Conservation (phyloP, 2,329 filamentous ascomycete genomes). For the Paramyrothecium roridum region DNA sequence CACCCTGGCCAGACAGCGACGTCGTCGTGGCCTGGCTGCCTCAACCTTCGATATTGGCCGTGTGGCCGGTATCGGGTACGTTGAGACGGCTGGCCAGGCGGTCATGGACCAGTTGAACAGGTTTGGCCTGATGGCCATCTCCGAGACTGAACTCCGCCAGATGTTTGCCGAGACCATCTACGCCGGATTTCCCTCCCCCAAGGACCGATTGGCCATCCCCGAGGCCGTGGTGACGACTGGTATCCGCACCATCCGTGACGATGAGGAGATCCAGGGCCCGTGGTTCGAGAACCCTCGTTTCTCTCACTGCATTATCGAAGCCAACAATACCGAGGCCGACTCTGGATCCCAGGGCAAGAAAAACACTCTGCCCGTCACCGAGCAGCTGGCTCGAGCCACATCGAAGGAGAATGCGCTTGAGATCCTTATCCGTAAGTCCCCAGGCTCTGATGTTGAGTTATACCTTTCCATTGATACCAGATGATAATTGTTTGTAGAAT, state of each 20-base stretch:
- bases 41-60: slow-evolving; percentile 33
- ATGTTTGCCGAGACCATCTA: neutral
- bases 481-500: neutral
- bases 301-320: slow-evolving; percentile 1
- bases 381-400: neutral
- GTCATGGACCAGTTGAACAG: neutral
- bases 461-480: neutral
- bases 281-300: neutral
- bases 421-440: neutral
- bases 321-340: neutral
- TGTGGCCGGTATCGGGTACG: neutral
- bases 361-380: neutral
- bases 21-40: slow-evolving; percentile 29
- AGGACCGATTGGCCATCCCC: neutral
- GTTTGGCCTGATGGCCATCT: neutral
- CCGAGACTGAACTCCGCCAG: neutral
- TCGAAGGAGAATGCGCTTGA: slow-evolving; percentile 1
- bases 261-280: neutral
- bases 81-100: neutral
- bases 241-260: neutral
- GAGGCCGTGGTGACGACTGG: neutral
- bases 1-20: slow-evolving; percentile 21
- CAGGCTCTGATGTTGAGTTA: neutral
- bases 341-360: neutral
- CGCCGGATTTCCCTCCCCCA: neutral